These are phyloP conservation scores for Clitopilus hobsonii DNA, from an alignment of 768 basidiomycete genomes.

Conservation along the genomic window DNA sequence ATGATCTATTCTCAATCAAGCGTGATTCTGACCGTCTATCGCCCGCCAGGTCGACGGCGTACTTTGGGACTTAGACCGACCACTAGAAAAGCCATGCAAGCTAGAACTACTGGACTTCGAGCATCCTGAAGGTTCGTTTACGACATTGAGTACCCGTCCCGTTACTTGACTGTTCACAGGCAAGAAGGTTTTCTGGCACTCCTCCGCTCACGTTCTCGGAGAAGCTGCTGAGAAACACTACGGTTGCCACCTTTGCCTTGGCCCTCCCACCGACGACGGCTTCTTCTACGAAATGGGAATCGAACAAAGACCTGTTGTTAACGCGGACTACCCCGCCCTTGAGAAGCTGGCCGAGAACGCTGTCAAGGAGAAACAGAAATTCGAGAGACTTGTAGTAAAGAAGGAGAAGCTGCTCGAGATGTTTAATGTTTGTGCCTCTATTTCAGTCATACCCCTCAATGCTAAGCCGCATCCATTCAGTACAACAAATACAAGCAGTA, in stretches of 20 bases:
- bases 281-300: slow-evolving; percentile 99
- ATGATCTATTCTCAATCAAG: background rate
- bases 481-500: slow-evolving; percentile 99
- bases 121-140: slow-evolving; percentile 67
- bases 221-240: slow-evolving; percentile 96
- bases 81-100: slow-evolving; percentile 79
- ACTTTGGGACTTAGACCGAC: slow-evolving; percentile 94
- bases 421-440: slow-evolving; percentile 69
- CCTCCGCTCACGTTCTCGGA: slow-evolving; percentile 95
- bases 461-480: slow-evolving; percentile 36
- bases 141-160: background rate
- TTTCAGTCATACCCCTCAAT: background rate
- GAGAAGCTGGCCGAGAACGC: slow-evolving; percentile 86
- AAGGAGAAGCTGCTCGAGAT: slow-evolving; percentile 96
- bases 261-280: slow-evolving; percentile 95
- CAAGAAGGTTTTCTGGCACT: slow-evolving; percentile 99
- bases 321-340: slow-evolving; percentile 80
- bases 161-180: slow-evolving; percentile 36
- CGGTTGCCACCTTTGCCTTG: slow-evolving; percentile 94
- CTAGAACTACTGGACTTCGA: slow-evolving; percentile 92
- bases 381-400: slow-evolving; percentile 88
- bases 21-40: slow-evolving; percentile 1
- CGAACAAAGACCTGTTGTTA: slow-evolving; percentile 74
- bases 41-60: slow-evolving; percentile 65
- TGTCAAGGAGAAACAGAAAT: slow-evolving; percentile 96